Base-by-base conservation (phyloP, 352 stramenopile genomes). In the Pythium dissimile region DNA sequence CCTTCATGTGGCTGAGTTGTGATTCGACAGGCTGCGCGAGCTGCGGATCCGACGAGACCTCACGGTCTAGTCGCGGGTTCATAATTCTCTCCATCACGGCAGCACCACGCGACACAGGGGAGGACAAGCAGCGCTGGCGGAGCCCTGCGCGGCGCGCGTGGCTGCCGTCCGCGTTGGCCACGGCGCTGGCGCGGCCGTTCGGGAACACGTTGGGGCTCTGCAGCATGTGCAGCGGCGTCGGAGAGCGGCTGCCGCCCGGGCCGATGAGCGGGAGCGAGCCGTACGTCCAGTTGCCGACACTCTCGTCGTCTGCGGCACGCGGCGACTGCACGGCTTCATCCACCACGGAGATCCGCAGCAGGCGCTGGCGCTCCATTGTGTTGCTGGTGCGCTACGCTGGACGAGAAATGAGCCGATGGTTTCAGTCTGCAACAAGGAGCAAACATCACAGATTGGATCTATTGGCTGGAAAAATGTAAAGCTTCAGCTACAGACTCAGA, bases 21-120 rank as follows among this genome's bases (percentile, higher is more conserved):
- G 41, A 26, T 15, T n/a, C n/a, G n/a, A n/a, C n/a, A n/a, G 35
- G 23, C 39, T 20, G 32, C n/a, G 27, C 15, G n/a, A 27, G 34
- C 23, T 44, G 39, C 10, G 50, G 20, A 20, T 67, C 64, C 18
- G 16, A 55, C 38, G 31, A 28, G 26, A 66, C 66, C 20, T 87
- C 65, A n/a, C 79, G 74, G 47, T 89, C 79, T 43, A 89, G 58
- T 32, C 77, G 69, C 54, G 79, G 79, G 50, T 89, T 86, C 76
- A 84, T 86, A 52, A 87, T 86, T 38, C 81, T 77, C 64, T 86
- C 72, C 76, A 89, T 87, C 42, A 89, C 71, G 52, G 67, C 81
- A 31, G 84, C 77, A 11, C 74, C 69, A 47, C 76, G 77, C 34
- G 67, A 69, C 45, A 41, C 18, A 4, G 58, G 58, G 13, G 58